Evolutionary conservation across 1,284 basidiomycete species (phyloP), one percentile per base, ranked within the genome.

Genomic region (Cutaneotrichosporon sp.): DNA sequence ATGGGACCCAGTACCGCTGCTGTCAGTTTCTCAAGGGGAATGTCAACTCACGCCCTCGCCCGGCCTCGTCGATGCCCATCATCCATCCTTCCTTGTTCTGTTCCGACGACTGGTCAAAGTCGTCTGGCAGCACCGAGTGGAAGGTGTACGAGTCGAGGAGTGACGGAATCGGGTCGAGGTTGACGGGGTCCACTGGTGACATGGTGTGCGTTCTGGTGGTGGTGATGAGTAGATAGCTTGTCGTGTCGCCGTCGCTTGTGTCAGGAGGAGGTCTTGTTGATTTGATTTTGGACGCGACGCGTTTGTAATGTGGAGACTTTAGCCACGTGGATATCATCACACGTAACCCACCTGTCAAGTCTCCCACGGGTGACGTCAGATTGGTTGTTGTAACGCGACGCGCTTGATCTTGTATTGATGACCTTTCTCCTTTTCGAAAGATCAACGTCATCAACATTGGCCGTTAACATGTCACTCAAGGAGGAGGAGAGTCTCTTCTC

Each of bases 1-100:
- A 98, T 86, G 0, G 96, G 96, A 2, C 85, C 84, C 26, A 60
- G 58, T 1, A 61, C 53, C 14, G 59, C 50, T 61, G 56, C 13
- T 49, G 61, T 71, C 49, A 70, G 62, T 36, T 6, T 18, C 18
- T 0, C 0, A 8, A 7, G n/a, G 4, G 21, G 11, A 14, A 26
- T 46, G 8, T 21, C 6, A 14, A 77, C 80, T 71, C 66, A 81
- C 80, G 96, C 0, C 97, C 96, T 65, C 96, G 85, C 1, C 96
- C 96, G 0, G 96, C 96, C 79, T 99, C 96, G 79, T 99, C 96
- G 8, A 99, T 93, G 42, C 96, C 96, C 62, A 99, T 88, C 58
- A 97, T 81, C 82, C 82, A 84, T 9, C 79, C 78, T 38, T 77
- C 78, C 50, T 89, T 80, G 64, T 68, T 68, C 30, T 36, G 61